Conservation (phyloP, 257 asterid species). For the Cinchona pubescens region DNA sequence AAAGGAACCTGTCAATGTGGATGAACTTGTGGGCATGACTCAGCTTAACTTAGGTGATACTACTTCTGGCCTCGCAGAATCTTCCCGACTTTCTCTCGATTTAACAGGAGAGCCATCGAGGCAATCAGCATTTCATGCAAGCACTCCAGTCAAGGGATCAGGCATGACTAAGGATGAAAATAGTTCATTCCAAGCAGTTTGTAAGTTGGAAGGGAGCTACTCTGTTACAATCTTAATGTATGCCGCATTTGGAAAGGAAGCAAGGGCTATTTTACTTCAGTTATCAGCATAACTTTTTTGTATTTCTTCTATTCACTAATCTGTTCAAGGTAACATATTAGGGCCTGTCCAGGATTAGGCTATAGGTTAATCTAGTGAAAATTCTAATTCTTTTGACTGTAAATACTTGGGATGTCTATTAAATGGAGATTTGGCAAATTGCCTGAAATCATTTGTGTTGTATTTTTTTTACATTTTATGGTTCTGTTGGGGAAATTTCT, state of each 20-base stretch:
- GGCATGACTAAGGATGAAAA: constrained; percentile 28
- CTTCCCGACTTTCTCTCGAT: constrained; percentile 46
- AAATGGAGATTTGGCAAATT: constrained; percentile 16
- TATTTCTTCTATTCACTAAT: constrained; percentile 15
- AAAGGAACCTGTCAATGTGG: constrained; percentile 44
- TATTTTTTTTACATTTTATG: background rate
- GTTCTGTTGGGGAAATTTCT: background rate
- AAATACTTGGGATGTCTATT: constrained; percentile 14
- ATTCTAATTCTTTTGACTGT: constrained; percentile 24
- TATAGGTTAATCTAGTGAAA: constrained; percentile 17
- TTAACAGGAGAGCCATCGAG: constrained; percentile 38
- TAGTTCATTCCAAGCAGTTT: constrained; percentile 29
- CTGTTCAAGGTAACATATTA: constrained; percentile 24
- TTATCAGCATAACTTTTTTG: constrained; percentile 9
- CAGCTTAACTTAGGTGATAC: constrained; percentile 52
- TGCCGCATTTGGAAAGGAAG: background rate
- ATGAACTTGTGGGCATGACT: constrained; percentile 55
- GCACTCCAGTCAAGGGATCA: constrained; percentile 27
- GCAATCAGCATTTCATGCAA: constrained; percentile 37
- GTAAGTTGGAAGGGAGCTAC: constrained; percentile 3
- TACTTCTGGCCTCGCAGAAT: constrained; percentile 23
- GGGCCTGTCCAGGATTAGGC: constrained; percentile 6
- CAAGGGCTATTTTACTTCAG: background rate
- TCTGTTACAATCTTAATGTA: background rate
- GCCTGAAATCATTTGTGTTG: constrained; percentile 13